Conservation (phyloP, 2,329 filamentous ascomycete species). For the Neurospora crassa region DNA sequence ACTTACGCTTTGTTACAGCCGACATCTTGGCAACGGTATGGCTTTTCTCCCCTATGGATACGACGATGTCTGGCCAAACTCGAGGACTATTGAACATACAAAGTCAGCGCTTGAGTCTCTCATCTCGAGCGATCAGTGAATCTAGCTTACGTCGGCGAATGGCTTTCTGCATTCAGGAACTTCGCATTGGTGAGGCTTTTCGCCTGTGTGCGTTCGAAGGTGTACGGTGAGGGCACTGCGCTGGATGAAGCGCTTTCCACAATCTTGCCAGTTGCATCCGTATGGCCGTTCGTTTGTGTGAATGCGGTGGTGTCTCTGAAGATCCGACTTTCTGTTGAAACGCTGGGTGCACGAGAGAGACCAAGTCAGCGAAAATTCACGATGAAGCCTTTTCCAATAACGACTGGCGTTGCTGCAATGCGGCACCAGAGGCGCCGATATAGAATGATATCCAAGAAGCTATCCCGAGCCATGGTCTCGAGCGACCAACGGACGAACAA, state of each 20-base stretch:
- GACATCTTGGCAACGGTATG: conserved; percentile 52
- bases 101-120: conserved; percentile 22
- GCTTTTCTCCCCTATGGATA: conserved; percentile 58
- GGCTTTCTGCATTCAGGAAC: conserved; percentile 57
- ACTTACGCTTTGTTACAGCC: conserved; percentile 52
- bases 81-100: conserved; percentile 40
- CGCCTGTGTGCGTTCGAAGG: conserved; percentile 60
- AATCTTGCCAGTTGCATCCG: conserved; percentile 48
- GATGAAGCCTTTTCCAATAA: neutral
- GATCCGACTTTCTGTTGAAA: conserved; percentile 63
- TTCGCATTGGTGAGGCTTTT: conserved; percentile 62
- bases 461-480: neutral
- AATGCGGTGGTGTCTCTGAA: conserved; percentile 61
- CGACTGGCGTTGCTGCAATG: neutral
- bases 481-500: neutral
- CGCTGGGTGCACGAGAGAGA: conserved; percentile 35
- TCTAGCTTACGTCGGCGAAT: conserved; percentile 54
- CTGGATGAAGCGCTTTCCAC: conserved; percentile 63
- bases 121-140: neutral
- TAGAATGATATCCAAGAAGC: neutral
- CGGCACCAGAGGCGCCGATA: neutral
- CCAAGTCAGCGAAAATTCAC: conserved; percentile 5
- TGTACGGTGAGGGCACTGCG: conserved; percentile 61
- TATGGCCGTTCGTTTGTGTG: conserved; percentile 64
- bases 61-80: conserved; percentile 55